A percentile compares a stretch with the other conserved stretches of the same genome.
Conservation (phyloP, 768 basidiomycete species). For the Lanmaoa rubissima region DNA sequence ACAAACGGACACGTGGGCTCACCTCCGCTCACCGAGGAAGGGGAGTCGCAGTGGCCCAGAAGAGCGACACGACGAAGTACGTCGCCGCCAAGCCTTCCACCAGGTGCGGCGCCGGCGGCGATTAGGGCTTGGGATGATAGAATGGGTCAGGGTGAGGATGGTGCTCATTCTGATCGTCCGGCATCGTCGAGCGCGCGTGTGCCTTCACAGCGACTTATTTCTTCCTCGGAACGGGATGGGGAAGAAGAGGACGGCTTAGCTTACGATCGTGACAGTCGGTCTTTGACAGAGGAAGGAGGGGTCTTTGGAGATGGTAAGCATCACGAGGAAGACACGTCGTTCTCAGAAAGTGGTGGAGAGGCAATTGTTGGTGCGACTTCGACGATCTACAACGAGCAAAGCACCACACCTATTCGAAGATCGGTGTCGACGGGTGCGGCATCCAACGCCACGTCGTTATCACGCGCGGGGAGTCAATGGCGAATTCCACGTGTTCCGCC, state of each 20-base stretch:
- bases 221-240: constrained; percentile 32
- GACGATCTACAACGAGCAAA: neutral
- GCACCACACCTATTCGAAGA: constrained; percentile 2
- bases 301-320: constrained; percentile 11
- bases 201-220: constrained; percentile 35
- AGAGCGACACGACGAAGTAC: constrained; percentile 30
- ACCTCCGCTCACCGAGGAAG: constrained; percentile 12
- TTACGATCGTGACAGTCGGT: constrained; percentile 24
- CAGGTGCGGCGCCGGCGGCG: constrained; percentile 40
- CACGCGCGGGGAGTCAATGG: constrained; percentile 23
- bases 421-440: constrained; percentile 7
- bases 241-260: constrained; percentile 26
- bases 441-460: neutral
- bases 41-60: constrained; percentile 18
- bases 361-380: neutral
- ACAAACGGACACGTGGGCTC: constrained; percentile 15
- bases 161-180: constrained; percentile 31
- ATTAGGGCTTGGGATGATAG: constrained; percentile 38
- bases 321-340: constrained; percentile 9
- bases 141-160: constrained; percentile 33
- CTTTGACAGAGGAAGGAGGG: constrained; percentile 2
- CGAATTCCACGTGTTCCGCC: constrained; percentile 39
- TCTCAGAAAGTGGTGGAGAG: constrained; percentile 11
- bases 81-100: constrained; percentile 41
- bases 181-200: constrained; percentile 32